Conservation (phyloP, 108 stramenopile species). For the Nitzschia sp. region DNA sequence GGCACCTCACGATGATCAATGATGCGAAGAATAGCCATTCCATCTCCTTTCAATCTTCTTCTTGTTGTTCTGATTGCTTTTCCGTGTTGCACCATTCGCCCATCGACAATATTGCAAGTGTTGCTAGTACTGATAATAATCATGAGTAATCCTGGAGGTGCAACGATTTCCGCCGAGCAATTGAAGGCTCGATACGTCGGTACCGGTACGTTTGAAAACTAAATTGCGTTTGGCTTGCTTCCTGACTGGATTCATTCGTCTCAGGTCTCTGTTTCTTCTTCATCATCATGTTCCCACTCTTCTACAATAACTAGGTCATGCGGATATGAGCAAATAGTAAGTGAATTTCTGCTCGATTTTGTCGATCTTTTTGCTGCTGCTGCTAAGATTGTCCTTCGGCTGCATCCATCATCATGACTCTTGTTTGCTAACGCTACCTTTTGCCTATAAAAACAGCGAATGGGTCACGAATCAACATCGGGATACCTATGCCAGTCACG, state of each 20-base stretch:
- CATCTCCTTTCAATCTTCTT: too few relatives aligned
- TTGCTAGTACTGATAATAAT: too few relatives aligned
- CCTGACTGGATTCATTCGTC: neutral
- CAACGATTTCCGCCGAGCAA: conserved; percentile 83
- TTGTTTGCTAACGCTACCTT: neutral
- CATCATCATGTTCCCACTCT: neutral
- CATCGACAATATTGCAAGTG: too few relatives aligned
- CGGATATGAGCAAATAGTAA: conserved; percentile 88
- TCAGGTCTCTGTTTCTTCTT: too few relatives aligned
- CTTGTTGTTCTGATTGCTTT: too few relatives aligned
- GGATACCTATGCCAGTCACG: conserved; percentile 92
- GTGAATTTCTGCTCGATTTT: too few relatives aligned
- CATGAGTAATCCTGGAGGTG: conserved; percentile 89
- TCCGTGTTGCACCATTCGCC: too few relatives aligned
- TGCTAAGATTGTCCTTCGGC: too few relatives aligned
- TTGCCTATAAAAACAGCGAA: conserved; percentile 49
- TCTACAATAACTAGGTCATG: conserved; percentile 44
- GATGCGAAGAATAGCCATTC: too few relatives aligned
- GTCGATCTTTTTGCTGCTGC: too few relatives aligned
- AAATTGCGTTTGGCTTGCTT: neutral
- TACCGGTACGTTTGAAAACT: conserved; percentile 68
- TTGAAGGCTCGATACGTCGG: conserved; percentile 89
- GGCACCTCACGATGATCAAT: too few relatives aligned
- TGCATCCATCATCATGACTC: too few relatives aligned
- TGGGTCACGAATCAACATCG: conserved; percentile 98